phyloP scores from a whole-genome alignment of 1,284 basidiomycete species.

The Marasmius fiardii region DNA sequence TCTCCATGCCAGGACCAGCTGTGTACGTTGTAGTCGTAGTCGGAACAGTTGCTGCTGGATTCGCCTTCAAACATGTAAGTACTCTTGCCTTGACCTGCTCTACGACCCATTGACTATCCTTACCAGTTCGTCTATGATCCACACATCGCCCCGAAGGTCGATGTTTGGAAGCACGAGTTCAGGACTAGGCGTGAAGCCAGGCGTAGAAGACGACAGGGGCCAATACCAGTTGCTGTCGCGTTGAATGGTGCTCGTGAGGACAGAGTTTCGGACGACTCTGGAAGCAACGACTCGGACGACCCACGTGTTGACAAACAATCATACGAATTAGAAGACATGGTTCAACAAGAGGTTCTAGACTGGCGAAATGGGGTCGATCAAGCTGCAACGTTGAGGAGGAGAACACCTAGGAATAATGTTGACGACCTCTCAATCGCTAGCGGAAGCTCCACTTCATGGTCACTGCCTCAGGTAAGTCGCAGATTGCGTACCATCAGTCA shows the following conservation, averaged over 20 bases:
- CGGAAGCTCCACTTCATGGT: slow-evolving; percentile 43
- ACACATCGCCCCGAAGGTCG: slow-evolving; percentile 52
- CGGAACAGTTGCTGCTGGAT: slow-evolving; percentile 4
- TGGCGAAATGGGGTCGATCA: slow-evolving; percentile 45
- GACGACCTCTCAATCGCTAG: slow-evolving; percentile 20
- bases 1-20: slow-evolving; percentile 4
- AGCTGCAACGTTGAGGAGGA: slow-evolving; percentile 29
- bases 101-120: slow-evolving; percentile 8
- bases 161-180: slow-evolving; percentile 49
- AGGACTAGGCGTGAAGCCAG: slow-evolving; percentile 35
- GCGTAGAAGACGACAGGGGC: slow-evolving; percentile 23
- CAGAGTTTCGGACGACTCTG: background rate
- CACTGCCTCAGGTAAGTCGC: slow-evolving; percentile 2
- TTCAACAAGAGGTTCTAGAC: slow-evolving; percentile 47
- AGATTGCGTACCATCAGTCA: background rate
- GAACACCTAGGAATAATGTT: slow-evolving; percentile 23
- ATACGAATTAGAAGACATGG: slow-evolving; percentile 51
- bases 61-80: slow-evolving; percentile 7
- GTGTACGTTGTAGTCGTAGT: background rate
- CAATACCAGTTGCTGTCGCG: slow-evolving; percentile 16
- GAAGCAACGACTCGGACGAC: slow-evolving; percentile 16
- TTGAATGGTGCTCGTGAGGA: slow-evolving; percentile 4
- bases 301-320: slow-evolving; percentile 18
- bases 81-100: slow-evolving; percentile 7
- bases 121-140: slow-evolving; percentile 60